Evolutionary conservation across 768 basidiomycete genomes (phyloP).

Genomic region (Ephemerocybe angulata): DNA sequence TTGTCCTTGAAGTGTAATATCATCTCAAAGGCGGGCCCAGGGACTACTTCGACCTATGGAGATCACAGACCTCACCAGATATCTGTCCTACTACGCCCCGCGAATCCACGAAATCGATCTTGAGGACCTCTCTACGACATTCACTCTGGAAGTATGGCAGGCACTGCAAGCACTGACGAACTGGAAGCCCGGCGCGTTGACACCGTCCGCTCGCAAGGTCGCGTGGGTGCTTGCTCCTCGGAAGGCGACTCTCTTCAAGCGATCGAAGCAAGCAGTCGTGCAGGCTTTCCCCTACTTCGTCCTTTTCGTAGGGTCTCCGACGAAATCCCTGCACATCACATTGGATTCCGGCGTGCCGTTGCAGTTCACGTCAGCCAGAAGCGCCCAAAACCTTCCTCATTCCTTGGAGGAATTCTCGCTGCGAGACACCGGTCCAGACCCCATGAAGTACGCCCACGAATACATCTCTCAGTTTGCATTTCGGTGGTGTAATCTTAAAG

Average conservation of each 20-base stretch:
- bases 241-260: not conserved
- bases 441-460: too few relatives aligned
- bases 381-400: not conserved
- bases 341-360: not conserved
- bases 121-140: not conserved
- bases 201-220: not conserved
- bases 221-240: not conserved
- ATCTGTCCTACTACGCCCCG: not conserved
- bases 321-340: not conserved
- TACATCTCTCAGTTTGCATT: too few relatives aligned
- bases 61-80: not conserved
- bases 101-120: not conserved
- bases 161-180: not conserved
- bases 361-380: not conserved
- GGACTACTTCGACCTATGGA: not conserved
- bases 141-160: not conserved
- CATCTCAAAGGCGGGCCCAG: not conserved
- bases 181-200: not conserved
- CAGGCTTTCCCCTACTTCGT: not conserved
- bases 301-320: not conserved
- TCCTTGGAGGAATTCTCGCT: not conserved
- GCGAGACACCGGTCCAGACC: too few relatives aligned
- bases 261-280: not conserved
- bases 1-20: too few relatives aligned
- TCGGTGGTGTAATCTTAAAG: too few relatives aligned